Conservation (phyloP, 768 basidiomycete species). For the Trametes villosa region DNA sequence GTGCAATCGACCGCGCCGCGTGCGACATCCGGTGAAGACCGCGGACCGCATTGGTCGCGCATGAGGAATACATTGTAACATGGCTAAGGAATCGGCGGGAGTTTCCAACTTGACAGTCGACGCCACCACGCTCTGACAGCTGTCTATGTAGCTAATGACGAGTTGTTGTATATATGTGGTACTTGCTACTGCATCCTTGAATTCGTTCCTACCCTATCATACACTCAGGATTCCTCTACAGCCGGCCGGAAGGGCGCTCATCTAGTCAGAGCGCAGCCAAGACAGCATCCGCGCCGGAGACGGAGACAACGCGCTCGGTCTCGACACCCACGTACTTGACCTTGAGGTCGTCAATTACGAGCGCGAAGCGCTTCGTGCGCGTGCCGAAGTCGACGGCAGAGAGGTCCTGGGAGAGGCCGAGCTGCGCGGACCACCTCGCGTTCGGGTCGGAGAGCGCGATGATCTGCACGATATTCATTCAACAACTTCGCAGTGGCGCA, state of each 20-base stretch:
- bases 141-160: too few relatives aligned
- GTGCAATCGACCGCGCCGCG: conserved; percentile 3
- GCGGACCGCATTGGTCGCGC: neutral
- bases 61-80: too few relatives aligned
- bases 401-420: conserved; percentile 59
- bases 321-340: conserved; percentile 63
- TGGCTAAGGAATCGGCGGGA: too few relatives aligned
- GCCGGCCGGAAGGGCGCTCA: neutral
- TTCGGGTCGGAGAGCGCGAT: conserved; percentile 41
- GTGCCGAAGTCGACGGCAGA: conserved; percentile 41
- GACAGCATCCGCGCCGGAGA: conserved; percentile 44
- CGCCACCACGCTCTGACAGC: too few relatives aligned
- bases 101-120: too few relatives aligned
- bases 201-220: neutral
- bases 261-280: conserved; percentile 41
- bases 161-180: neutral
- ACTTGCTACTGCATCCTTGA: too few relatives aligned
- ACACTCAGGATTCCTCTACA: conserved; percentile 2
- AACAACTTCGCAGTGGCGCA: too few relatives aligned
- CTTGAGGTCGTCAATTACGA: conserved; percentile 71
- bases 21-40: neutral
- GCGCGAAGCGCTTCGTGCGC: conserved; percentile 56
- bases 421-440: conserved; percentile 39
- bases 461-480: conserved; percentile 31
- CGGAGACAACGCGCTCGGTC: conserved; percentile 39